Base-by-base conservation (phyloP, 345 rosid species). In the Abelmoschus esculentus region DNA sequence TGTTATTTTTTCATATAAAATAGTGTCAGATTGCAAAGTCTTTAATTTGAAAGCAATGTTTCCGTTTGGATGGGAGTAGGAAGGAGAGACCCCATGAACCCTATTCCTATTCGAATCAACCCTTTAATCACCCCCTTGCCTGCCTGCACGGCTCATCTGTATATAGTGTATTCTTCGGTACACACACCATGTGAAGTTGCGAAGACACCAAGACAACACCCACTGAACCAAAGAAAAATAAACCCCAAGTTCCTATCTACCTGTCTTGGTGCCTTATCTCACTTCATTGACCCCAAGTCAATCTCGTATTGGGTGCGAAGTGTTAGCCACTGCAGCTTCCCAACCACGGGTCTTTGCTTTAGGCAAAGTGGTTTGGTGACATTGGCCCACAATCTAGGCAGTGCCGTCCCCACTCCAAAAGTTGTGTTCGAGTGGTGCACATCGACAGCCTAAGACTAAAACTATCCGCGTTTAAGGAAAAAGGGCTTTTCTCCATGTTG, bases 281-380 rank as follows among this genome's bases (percentile, higher is more conserved):
- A 32, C 36, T 32, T 4, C 36, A 32, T 32, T 32, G 36, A 32
- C 36, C 36, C 36, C 36, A 3, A 32, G 3, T 32, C 55, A 67
- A 28, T 76, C 72, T 82, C 70, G 74, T 38, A 63, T 67, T 67
- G 67, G 83, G 70, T 74, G 75, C 77, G 8, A 6, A 36, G 40
- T 36, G 40, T 36, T 54, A 50, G 54, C 42, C 8, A 8, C 8
- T 31, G 69, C 77, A 76, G 49, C 80, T 59, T 75, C 79, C 64
- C 74, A 75, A 75, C 83, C 40, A 63, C 74, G 77, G 31, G 73
- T 56, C 61, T 52, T 70, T 54, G 26, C 66, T 66, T 63, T 72
- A 60, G 76, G 70, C 62, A 72, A 56, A 73, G 74, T 60, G 74
- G 49, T 22, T 13, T 17, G 3, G 44, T 61, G 70, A 42, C 34